Percentiles rank a stretch among this genome's conserved stretches.
These are phyloP conservation scores for Mycena indigotica DNA, from an alignment of 768 basidiomycete species.

Conservation along the genomic window DNA sequence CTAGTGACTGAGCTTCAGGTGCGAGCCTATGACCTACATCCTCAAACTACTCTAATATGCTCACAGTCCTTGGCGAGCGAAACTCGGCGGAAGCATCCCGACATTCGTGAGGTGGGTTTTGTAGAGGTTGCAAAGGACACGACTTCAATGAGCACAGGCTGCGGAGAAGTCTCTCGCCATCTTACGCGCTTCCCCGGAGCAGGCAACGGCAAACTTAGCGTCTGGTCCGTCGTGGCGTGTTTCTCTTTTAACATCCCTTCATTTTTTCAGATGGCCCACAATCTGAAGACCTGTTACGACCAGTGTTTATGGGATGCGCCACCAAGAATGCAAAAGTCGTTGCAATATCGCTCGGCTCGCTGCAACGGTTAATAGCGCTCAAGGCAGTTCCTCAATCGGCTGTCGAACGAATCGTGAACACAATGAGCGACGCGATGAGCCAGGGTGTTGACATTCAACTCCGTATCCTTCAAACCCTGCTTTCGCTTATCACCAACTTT, in stretches of 20 bases:
- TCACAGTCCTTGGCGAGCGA: conserved; percentile 82
- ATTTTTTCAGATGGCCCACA: conserved; percentile 64
- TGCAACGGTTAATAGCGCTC: conserved; percentile 87
- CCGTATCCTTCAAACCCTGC: conserved; percentile 87
- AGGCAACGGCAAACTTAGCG: conserved; percentile 69
- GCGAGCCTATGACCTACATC: conserved; percentile 12
- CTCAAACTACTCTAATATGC: background rate
- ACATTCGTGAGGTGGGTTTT: conserved; percentile 82
- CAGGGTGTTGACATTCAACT: conserved; percentile 98
- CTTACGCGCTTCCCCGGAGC: conserved; percentile 79
- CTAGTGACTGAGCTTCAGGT: conserved; percentile 78
- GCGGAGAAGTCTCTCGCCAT: conserved; percentile 86
- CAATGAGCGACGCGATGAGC: conserved; percentile 84
- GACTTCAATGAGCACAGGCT: conserved; percentile 53
- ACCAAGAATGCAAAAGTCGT: conserved; percentile 95
- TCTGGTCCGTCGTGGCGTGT: conserved; percentile 54
- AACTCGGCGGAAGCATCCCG: conserved; percentile 85
- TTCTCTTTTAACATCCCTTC: conserved; percentile 3
- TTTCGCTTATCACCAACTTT: conserved; percentile 89
- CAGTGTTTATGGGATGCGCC: conserved; percentile 92
- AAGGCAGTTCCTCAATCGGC: conserved; percentile 82
- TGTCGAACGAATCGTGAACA: conserved; percentile 78
- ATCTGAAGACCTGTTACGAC: conserved; percentile 78
- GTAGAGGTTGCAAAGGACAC: background rate
- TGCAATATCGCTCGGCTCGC: conserved; percentile 85